A percentile compares a stretch with the other conserved stretches of the same genome.
These are phyloP conservation scores for Penicillium sclerotiorum DNA, from an alignment of 2,329 filamentous ascomycete species.

Conservation along the genomic window DNA sequence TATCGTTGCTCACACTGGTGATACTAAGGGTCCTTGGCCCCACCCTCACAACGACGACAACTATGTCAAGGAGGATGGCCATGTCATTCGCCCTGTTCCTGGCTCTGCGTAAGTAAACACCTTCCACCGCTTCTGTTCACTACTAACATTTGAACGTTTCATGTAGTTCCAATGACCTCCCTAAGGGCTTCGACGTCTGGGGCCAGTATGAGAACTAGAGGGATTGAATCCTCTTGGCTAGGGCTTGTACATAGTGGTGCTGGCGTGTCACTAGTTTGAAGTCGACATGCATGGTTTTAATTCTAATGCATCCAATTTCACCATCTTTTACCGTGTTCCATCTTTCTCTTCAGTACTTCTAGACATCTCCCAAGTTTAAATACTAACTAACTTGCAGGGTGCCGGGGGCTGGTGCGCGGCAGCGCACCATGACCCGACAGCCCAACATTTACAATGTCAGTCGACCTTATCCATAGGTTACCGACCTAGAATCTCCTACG, in stretches of 20 bases:
- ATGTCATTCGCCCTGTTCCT: slow-evolving; percentile 10
- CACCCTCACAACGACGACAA: slow-evolving; percentile 12
- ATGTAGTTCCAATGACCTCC: slow-evolving; percentile 12
- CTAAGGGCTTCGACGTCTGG: slow-evolving; percentile 18
- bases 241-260: slow-evolving; percentile 23
- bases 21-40: slow-evolving; percentile 14
- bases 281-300: slow-evolving; percentile 4
- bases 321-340: too few species aligned
- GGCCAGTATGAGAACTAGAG: slow-evolving; percentile 12
- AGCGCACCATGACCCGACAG: too few species aligned
- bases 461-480: too few species aligned
- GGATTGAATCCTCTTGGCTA: not conserved
- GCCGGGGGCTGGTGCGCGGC: too few species aligned
- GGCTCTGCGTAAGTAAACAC: slow-evolving; percentile 14
- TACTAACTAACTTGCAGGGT: too few species aligned
- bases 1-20: slow-evolving; percentile 10
- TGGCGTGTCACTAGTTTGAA: slow-evolving; percentile 5
- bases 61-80: slow-evolving; percentile 9
- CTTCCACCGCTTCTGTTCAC: not conserved
- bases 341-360: too few species aligned
- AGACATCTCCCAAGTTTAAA: too few species aligned
- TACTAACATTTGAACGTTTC: slow-evolving; percentile 1
- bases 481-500: too few species aligned
- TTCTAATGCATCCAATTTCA: slow-evolving; percentile 5
- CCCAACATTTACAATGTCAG: too few species aligned